Conservation (phyloP, 306 rosid species). For the Vicia villosa region DNA sequence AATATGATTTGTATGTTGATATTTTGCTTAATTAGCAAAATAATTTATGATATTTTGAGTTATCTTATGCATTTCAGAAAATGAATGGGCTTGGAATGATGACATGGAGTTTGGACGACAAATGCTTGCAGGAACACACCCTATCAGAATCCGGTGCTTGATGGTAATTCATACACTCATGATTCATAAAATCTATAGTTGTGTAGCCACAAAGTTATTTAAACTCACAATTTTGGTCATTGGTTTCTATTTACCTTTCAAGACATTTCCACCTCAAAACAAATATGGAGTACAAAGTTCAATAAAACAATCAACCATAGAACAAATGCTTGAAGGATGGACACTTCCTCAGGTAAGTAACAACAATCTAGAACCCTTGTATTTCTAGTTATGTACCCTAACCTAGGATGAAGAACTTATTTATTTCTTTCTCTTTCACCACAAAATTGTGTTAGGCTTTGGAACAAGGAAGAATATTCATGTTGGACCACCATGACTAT, state of each 20-base stretch:
- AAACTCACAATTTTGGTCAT: background rate
- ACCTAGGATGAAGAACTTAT: background rate
- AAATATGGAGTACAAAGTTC: conserved; percentile 51
- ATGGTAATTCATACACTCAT: conserved; percentile 40
- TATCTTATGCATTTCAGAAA: conserved; percentile 40
- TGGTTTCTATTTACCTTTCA: conserved; percentile 34
- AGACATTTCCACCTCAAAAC: conserved; percentile 63
- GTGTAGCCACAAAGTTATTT: background rate
- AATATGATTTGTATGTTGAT: conserved; percentile 6
- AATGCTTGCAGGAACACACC: conserved; percentile 81
- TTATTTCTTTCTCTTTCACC: background rate
- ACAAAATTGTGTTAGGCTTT: conserved; percentile 56
- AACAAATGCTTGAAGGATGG: conserved; percentile 66
- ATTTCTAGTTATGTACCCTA: background rate
- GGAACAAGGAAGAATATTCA: conserved; percentile 49
- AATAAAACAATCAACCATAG: conserved; percentile 48
- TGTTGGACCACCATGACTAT: conserved; percentile 73
- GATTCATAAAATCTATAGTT: background rate
- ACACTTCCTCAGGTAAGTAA: conserved; percentile 48
- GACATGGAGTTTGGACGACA: conserved; percentile 81
- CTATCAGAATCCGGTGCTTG: conserved; percentile 56
- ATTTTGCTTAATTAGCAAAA: background rate
- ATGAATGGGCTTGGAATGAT: conserved; percentile 62
- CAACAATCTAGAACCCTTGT: conserved; percentile 1
- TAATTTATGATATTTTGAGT: conserved; percentile 3